phyloP scores from a whole-genome alignment of 1,139 yeast species.

The Suhomyces chickasaworum region DNA sequence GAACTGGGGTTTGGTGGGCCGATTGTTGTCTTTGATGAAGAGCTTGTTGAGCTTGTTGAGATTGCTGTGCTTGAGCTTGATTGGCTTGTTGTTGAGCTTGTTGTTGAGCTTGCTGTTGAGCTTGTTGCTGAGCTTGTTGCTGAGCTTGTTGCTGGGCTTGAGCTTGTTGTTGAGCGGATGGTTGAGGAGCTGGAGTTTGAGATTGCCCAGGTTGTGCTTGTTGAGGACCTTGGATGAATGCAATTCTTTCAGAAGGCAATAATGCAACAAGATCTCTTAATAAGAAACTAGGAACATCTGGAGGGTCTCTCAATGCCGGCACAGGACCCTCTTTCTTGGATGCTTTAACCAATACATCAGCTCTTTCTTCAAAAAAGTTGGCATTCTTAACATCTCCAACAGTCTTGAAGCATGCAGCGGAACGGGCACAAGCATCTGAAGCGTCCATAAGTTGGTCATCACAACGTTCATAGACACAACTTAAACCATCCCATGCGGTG shows the following conservation, averaged over 20 bases:
- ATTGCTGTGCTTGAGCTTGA: conserved; percentile 9
- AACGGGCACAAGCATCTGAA: conserved; percentile 57
- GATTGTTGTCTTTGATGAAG: conserved; percentile 15
- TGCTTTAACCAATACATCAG: conserved; percentile 43
- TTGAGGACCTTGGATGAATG: conserved; percentile 33
- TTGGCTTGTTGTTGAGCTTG: conserved; percentile 11
- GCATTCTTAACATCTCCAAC: conserved; percentile 51
- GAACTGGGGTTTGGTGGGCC: conserved; percentile 13
- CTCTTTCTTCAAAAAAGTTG: conserved; percentile 44
- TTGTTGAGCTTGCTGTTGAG: conserved; percentile 11
- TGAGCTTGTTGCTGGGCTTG: too few species aligned
- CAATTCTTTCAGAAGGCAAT: conserved; percentile 44
- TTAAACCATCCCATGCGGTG: conserved; percentile 65
- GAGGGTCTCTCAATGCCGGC: conserved; percentile 50
- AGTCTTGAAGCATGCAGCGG: conserved; percentile 51
- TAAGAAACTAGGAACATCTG: conserved; percentile 50
- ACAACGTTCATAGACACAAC: conserved; percentile 65
- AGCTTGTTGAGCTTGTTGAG: conserved; percentile 12
- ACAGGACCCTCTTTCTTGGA: conserved; percentile 45
- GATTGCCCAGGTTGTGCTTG: conserved; percentile 9
- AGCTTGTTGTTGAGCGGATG: conserved; percentile 9
- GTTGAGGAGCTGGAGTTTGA: conserved; percentile 12
- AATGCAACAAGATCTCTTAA: conserved; percentile 51
- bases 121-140: too few species aligned
- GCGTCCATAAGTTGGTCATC: conserved; percentile 63